Evolutionary conservation across 441 rosid species (phyloP).

Genomic region (Erodium moschatum): DNA sequence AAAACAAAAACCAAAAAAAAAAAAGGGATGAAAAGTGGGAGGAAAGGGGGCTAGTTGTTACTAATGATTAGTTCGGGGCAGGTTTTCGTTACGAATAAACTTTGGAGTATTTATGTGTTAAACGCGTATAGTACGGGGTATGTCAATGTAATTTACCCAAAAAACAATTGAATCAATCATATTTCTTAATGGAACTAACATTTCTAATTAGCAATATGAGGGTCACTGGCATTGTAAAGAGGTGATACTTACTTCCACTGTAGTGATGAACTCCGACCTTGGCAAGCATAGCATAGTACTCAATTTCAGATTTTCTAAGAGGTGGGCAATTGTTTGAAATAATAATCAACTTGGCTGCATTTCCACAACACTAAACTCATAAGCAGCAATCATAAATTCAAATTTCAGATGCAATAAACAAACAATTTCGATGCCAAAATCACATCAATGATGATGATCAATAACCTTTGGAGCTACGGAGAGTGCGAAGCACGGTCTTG

Average conservation of each 20-base stretch:
- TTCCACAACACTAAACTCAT: not conserved
- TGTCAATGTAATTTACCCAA: too few relatives aligned
- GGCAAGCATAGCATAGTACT: constrained; percentile 81
- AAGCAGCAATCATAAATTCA: not conserved
- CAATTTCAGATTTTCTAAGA: constrained; percentile 75
- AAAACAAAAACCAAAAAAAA: too few relatives aligned
- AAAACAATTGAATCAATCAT: not conserved
- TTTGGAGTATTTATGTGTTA: too few relatives aligned
- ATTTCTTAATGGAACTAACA: not conserved
- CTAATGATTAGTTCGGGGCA: too few relatives aligned
- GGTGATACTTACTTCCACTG: constrained; percentile 61
- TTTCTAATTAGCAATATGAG: too few relatives aligned
- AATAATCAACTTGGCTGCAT: constrained; percentile 56
- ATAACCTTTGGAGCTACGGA: constrained; percentile 32
- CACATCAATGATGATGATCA: too few relatives aligned
- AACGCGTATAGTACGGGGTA: too few relatives aligned
- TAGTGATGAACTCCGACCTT: constrained; percentile 89
- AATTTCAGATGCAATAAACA: too few relatives aligned
- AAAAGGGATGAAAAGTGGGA: too few relatives aligned
- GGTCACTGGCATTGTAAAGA: not conserved
- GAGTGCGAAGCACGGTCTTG: constrained; percentile 47
- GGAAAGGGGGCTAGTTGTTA: too few relatives aligned
- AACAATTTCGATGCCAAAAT: too few relatives aligned
- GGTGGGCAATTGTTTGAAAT: constrained; percentile 82
- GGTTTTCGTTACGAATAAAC: too few relatives aligned